Evolutionary conservation across 202 grass and related monocot species (phyloP).

Genomic region (Carex arenaria): DNA sequence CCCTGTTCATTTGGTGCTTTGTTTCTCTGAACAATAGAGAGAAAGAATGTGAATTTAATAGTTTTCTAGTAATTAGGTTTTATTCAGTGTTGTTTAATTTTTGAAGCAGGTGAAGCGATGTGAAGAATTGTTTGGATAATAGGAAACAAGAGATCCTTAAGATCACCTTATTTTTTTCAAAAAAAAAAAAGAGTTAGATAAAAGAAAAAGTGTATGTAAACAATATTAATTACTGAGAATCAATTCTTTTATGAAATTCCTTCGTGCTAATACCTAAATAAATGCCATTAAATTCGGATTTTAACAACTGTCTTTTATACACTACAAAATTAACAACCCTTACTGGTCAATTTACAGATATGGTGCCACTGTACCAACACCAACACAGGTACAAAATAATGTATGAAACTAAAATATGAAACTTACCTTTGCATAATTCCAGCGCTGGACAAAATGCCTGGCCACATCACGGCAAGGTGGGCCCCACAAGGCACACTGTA

Average conservation of each 20-base stretch:
- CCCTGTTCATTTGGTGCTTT: slow-evolving; percentile 91
- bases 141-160: neutral
- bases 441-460: slow-evolving; percentile 98
- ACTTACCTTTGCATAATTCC: slow-evolving; percentile 88
- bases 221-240: neutral
- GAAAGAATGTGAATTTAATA: slow-evolving; percentile 6
- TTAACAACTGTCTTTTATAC: neutral
- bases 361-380: neutral
- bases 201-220: neutral
- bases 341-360: neutral
- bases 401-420: neutral
- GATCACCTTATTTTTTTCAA: neutral
- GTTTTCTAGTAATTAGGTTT: neutral
- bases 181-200: neutral
- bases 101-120: neutral
- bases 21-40: slow-evolving; percentile 58
- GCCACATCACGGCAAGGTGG: slow-evolving; percentile 89
- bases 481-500: slow-evolving; percentile 90
- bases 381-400: neutral
- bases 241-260: neutral
- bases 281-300: neutral
- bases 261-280: neutral
- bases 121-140: neutral
- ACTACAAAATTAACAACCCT: neutral
- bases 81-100: neutral